Evolutionary conservation across 192 early-diverging fungal species (phyloP), one percentile per base, ranked within the genome.

Genomic region (Coemansia sp.): DNA sequence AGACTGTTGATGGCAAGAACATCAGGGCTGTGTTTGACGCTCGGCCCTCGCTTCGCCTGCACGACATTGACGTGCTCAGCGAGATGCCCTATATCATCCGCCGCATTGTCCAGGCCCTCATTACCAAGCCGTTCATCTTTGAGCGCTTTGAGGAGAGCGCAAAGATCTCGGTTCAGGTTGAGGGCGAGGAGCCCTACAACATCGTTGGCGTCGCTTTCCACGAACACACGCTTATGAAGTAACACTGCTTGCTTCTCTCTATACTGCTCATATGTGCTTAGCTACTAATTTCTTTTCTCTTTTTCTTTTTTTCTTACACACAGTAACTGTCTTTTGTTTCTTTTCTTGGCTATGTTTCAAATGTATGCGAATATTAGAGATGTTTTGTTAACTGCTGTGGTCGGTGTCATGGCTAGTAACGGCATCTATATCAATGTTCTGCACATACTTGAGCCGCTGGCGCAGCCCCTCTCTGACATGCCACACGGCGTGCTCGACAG

Each of bases 101-200:
- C 48, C 94, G 91, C 64, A 72, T 96, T 42, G 92, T 98, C 41
- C 92, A 96, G 82, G 90, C 94, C 0, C 89, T 96, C 65, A 90
- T 98, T 31, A 94, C 93, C 20, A 92, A 92, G 63, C 96, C 96
- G 35, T 97, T 89, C 65, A 86, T 94, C 34, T 98, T 95, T 75
- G 94, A 98, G 76, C 95, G 95, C 89, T 87, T 91, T 58, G 86
- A 89, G 34, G 88, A 88, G 3, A 80, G 77, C 9, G 89, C 90
- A 38, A 84, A 87, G 45, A 80, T 98, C 21, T 86, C 79, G 12
- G 65, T 98, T 56, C 69, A 76, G 13, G 47, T 76, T 42, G 77
- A 84, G 13, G 94, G 89, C n/a, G 86, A 88, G n/a, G 85, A 88
- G 38, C 77, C 79, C 38, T 79, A 84, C 58, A 72, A 74, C 33